phyloP scores from a whole-genome alignment of 306 rosid genomes.

The Comarum palustre region DNA sequence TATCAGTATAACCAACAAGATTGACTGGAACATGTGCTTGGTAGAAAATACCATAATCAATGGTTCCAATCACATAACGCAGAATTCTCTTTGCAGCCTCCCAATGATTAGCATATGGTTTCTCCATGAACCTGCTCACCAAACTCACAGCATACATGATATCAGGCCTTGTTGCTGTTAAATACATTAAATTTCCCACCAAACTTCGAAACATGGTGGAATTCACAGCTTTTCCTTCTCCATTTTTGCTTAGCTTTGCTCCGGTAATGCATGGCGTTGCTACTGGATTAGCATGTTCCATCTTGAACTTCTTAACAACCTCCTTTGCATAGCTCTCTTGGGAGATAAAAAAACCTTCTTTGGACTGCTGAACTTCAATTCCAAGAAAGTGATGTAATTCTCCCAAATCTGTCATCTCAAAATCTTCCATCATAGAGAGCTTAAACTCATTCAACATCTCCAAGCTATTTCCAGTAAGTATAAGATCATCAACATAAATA shows the following conservation, averaged over 20 bases:
- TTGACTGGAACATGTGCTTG: neutral
- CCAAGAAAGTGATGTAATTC: slow-evolving; percentile 15
- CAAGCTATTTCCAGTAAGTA: too few relatives aligned
- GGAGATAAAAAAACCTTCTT: neutral
- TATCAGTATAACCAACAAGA: neutral
- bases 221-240: neutral
- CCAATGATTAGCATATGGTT: slow-evolving; percentile 9
- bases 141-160: neutral
- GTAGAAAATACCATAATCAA: neutral
- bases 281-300: neutral
- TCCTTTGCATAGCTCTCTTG: neutral
- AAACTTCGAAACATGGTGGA: neutral
- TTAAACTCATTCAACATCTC: too few relatives aligned
- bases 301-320: neutral
- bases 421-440: too few relatives aligned
- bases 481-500: too few relatives aligned
- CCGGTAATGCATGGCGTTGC: slow-evolving; percentile 2
- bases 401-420: neutral
- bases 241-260: neutral
- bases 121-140: neutral
- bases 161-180: too few relatives aligned
- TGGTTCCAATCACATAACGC: neutral
- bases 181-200: neutral
- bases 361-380: slow-evolving; percentile 7
- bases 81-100: neutral